A percentile compares a stretch with the other conserved stretches of the same genome.
phyloP scores from a whole-genome alignment of 2,329 filamentous ascomycete genomes.

The Monilinia vaccinii-corymbosi region DNA sequence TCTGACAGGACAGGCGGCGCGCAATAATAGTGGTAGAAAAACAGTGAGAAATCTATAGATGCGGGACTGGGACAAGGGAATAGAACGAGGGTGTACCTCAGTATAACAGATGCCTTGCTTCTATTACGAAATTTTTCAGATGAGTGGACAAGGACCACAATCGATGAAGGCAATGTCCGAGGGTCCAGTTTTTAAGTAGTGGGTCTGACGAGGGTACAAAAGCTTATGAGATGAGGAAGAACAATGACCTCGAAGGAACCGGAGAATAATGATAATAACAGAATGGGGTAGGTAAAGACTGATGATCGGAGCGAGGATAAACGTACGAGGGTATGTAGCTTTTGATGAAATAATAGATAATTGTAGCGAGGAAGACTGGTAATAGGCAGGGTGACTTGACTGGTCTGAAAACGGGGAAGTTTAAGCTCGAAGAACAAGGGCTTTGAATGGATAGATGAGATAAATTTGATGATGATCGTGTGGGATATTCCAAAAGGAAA shows the following conservation, averaged over 20 bases:
- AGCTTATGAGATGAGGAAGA: conserved; percentile 10
- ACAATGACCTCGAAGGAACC: conserved; percentile 15
- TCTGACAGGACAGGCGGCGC: conserved; percentile 20
- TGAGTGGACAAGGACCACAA: conserved; percentile 19
- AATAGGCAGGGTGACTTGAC: conserved; percentile 2
- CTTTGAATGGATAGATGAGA: conserved; percentile 5
- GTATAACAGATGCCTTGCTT: conserved; percentile 28
- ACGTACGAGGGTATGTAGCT: conserved; percentile 12
- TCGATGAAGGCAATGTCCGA: conserved; percentile 28
- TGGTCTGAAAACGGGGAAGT: conserved; percentile 1
- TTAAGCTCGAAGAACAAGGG: conserved; percentile 10
- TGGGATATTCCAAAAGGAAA: background rate
- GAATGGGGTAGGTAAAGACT: conserved; percentile 17
- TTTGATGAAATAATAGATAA: conserved; percentile 13
- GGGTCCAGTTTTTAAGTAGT: conserved; percentile 23
- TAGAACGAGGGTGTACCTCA: conserved; percentile 29
- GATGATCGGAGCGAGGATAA: conserved; percentile 29
- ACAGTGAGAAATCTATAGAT: conserved; percentile 13
- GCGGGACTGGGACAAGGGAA: conserved; percentile 23
- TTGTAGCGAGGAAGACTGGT: conserved; percentile 11
- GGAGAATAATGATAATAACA: conserved; percentile 20
- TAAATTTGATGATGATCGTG: conserved; percentile 4
- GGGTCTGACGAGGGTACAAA: conserved; percentile 24
- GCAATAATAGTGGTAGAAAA: conserved; percentile 16
- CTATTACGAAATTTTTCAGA: conserved; percentile 25